Base-by-base conservation (phyloP, 768 basidiomycete genomes). In the Auricularia sp. region DNA sequence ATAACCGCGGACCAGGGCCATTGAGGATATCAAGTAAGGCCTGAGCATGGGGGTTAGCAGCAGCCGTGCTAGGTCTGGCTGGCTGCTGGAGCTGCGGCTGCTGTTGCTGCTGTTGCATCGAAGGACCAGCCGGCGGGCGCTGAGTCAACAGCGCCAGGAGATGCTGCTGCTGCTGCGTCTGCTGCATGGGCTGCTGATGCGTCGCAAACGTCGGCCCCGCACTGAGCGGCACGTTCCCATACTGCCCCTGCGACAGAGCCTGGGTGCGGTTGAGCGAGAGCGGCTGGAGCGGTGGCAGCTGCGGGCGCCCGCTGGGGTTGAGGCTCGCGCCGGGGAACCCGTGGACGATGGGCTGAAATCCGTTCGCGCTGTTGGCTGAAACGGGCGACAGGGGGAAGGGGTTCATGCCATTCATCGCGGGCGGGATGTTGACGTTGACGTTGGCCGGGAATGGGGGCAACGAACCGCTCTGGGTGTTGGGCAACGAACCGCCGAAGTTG, bases 341-440 rank as follows among this genome's bases (percentile, higher is more conserved):
- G 54, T 54, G 10, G 11, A 29, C 54, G 54, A 54, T n/a, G 18
- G n/a, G n/a, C 18, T n/a, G 54, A 63, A 59, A 59, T 54, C 59
- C 61, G 54, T 42, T 73, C 71, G 73, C 73, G 39, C 59, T 51
- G 54, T 42, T 73, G 69, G 73, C 73, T 7, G 71, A 70, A 64
- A 65, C 63, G 42, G 54, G 67, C 35, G 62, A 68, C 62, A 11
- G 67, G 64, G 36, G 18, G 54, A 54, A 54, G 1, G 7, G 11
- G 8, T n/a, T 54, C 54, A 42, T 42, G 39, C 13, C 71, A 51
- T 77, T 77, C 33, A 77, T 71, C 63, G 77, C 75, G 34, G 76
- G 78, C 64, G 76, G 71, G 44, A 78, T 54, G 37, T 67, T 62
- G 51, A 64, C 65, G 37, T 67, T 62, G 51, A 64, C 65, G 68